Conservation (phyloP, 306 rosid species). For the Prunus mongolica region DNA sequence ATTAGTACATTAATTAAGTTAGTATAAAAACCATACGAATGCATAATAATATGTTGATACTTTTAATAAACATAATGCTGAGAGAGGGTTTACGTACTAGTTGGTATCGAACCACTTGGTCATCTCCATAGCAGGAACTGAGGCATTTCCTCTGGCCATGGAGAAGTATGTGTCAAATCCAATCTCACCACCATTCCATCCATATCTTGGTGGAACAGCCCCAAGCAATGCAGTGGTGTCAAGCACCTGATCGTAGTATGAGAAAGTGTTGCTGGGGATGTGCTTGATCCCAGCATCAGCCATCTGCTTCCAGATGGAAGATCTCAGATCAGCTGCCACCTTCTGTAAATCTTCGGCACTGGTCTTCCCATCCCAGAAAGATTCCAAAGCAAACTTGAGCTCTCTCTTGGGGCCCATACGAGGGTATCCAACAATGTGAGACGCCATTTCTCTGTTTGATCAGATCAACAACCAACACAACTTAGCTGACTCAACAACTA, state of each 20-base stretch:
- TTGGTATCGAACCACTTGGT: slow-evolving; percentile 98
- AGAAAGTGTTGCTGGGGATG: slow-evolving; percentile 88
- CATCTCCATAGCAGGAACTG: slow-evolving; percentile 97
- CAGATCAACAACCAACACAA: slow-evolving; percentile 19
- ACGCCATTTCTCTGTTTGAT: slow-evolving; percentile 62
- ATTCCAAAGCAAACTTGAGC: slow-evolving; percentile 88
- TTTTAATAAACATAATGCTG: neutral
- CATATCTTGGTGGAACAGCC: slow-evolving; percentile 83
- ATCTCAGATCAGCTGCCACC: slow-evolving; percentile 75
- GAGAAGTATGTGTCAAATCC: slow-evolving; percentile 80
- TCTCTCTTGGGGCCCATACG: slow-evolving; percentile 98
- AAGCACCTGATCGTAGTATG: slow-evolving; percentile 76
- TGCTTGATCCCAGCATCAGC: slow-evolving; percentile 70
- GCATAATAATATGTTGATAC: neutral
- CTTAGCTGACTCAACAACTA: neutral
- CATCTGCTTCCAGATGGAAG: slow-evolving; percentile 91
- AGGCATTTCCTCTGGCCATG: slow-evolving; percentile 94
- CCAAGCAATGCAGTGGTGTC: slow-evolving; percentile 84
- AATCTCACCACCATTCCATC: slow-evolving; percentile 84
- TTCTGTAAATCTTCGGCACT: slow-evolving; percentile 76
- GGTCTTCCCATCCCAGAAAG: slow-evolving; percentile 91
- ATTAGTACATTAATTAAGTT: slow-evolving; percentile 19
- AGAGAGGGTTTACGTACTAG: slow-evolving; percentile 56
- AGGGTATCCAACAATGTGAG: slow-evolving; percentile 92
- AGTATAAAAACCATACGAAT: slow-evolving; percentile 7